A percentile compares a stretch with the other conserved stretches of the same genome.
Conservation (phyloP, 208 protist species). For the Spongospora subterranea region DNA sequence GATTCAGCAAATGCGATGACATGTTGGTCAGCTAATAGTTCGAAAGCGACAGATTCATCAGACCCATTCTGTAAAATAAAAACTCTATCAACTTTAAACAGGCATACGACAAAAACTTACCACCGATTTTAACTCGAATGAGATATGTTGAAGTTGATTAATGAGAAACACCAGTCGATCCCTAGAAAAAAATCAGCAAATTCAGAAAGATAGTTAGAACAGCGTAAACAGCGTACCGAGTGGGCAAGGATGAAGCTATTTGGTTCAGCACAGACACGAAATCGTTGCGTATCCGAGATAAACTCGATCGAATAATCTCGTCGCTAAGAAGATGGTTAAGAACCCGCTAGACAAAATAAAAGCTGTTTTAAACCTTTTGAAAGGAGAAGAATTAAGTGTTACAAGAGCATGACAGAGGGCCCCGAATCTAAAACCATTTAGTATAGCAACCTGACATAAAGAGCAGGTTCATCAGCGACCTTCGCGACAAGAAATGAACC, state of each 20-base stretch:
- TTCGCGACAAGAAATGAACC: background rate
- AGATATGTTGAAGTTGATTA: background rate
- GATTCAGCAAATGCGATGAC: background rate
- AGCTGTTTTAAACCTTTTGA: background rate
- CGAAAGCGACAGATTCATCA: background rate
- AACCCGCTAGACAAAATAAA: background rate
- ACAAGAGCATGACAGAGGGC: background rate
- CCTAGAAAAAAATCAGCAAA: no score
- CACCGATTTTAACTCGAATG: background rate
- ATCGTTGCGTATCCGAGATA: conserved; percentile 13
- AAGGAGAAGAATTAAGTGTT: background rate
- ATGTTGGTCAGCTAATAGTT: background rate
- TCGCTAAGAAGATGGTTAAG: background rate
- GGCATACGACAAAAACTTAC: no score
- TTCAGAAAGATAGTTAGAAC: background rate
- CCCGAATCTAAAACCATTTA: no score
- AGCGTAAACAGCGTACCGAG: background rate
- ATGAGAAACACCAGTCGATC: background rate
- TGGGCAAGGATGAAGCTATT: background rate
- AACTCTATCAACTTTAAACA: no score
- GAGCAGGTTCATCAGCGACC: no score
- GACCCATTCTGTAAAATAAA: background rate
- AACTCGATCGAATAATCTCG: background rate
- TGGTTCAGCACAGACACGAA: background rate
- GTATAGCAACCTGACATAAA: no score